Evolutionary conservation across 2,329 filamentous ascomycete species (phyloP).

Genomic region (Teratosphaeria epicoccoides): DNA sequence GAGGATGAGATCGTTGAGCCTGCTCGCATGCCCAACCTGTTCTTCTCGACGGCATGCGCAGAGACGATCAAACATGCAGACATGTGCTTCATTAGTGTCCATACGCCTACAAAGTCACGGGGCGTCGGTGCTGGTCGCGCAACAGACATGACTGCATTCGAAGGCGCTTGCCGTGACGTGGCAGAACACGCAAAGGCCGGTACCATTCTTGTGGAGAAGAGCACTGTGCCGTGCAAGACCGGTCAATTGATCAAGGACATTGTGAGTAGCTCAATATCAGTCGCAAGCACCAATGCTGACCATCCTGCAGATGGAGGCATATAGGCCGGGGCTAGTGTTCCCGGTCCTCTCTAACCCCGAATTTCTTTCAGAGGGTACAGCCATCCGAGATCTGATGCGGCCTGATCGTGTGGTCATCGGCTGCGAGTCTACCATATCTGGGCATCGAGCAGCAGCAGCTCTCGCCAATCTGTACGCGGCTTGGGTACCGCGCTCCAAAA

Average conservation of each 20-base stretch:
- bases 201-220: slow-evolving; percentile 70
- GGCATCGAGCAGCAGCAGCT: slow-evolving; percentile 50
- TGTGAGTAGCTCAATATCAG: slow-evolving; percentile 29
- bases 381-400: slow-evolving; percentile 56
- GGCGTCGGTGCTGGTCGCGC: slow-evolving; percentile 60
- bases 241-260: slow-evolving; percentile 58
- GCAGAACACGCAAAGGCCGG: slow-evolving; percentile 53
- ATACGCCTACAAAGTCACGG: slow-evolving; percentile 64
- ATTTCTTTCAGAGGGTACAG: slow-evolving; percentile 67
- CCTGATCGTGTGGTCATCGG: slow-evolving; percentile 68
- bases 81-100: slow-evolving; percentile 64
- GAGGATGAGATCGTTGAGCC: background rate
- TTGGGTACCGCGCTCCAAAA: slow-evolving; percentile 57
- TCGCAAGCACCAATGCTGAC: background rate
- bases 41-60: slow-evolving; percentile 59
- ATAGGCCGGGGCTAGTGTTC: slow-evolving; percentile 59
- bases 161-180: slow-evolving; percentile 56
- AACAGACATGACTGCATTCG: slow-evolving; percentile 61
- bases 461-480: slow-evolving; percentile 56
- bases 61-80: slow-evolving; percentile 55
- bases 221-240: slow-evolving; percentile 65
- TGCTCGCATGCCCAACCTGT: slow-evolving; percentile 50
- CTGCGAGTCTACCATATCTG: slow-evolving; percentile 50
- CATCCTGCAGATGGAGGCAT: slow-evolving; percentile 26
- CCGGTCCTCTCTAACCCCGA: slow-evolving; percentile 72